phyloP scores from a whole-genome alignment of 345 rosid species.

The Isatis tinctoria region DNA sequence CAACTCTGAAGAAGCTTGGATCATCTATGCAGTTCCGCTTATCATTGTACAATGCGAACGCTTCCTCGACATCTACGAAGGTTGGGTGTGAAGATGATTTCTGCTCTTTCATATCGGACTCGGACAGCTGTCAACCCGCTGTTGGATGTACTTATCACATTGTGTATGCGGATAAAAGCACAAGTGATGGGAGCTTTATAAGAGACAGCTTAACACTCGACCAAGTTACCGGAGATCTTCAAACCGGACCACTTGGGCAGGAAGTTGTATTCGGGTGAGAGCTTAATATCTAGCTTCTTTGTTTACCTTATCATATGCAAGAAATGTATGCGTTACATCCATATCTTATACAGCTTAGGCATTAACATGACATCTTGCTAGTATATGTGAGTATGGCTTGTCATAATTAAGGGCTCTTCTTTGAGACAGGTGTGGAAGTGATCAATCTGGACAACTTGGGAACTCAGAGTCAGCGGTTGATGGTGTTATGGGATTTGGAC shows the following conservation, averaged over 20 bases:
- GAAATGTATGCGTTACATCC: not conserved
- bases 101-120: constrained; percentile 44
- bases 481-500: constrained; percentile 92
- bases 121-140: constrained; percentile 49
- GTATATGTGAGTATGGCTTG: not conserved
- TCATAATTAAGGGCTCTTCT: not conserved
- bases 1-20: not conserved
- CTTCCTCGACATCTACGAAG: constrained; percentile 40
- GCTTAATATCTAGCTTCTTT: not conserved
- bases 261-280: constrained; percentile 67
- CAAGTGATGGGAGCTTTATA: constrained; percentile 67
- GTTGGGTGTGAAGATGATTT: constrained; percentile 56
- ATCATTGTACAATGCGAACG: constrained; percentile 46
- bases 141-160: constrained; percentile 55
- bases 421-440: constrained; percentile 59
- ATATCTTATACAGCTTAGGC: no score
- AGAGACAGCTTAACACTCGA: constrained; percentile 51
- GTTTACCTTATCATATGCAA: not conserved
- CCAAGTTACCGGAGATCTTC: constrained; percentile 50
- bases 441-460: constrained; percentile 71
- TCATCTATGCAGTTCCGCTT: constrained; percentile 46
- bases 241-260: constrained; percentile 44
- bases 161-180: constrained; percentile 77
- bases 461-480: constrained; percentile 67
- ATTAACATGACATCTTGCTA: not conserved